These are phyloP conservation scores for Manihot esculenta DNA, from an alignment of 441 rosid genomes.

Conservation along the genomic window DNA sequence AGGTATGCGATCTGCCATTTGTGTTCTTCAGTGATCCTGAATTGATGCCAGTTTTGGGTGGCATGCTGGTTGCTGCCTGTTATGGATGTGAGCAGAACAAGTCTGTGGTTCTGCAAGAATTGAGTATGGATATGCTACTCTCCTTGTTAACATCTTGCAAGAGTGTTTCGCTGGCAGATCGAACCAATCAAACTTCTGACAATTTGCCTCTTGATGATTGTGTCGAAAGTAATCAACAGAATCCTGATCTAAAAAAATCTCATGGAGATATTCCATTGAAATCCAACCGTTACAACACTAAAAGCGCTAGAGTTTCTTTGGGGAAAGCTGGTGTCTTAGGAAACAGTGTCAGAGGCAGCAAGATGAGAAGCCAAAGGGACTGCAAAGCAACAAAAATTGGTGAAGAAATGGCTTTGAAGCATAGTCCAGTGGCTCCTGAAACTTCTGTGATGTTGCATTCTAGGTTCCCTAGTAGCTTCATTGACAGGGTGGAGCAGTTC, in stretches of 20 bases:
- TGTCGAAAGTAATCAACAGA: slow-evolving; percentile 43
- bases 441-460: slow-evolving; percentile 47
- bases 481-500: slow-evolving; percentile 63
- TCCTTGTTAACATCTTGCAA: slow-evolving; percentile 67
- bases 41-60: slow-evolving; percentile 68
- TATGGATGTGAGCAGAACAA: slow-evolving; percentile 73
- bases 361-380: slow-evolving; percentile 56
- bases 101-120: slow-evolving; percentile 68
- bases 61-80: slow-evolving; percentile 66
- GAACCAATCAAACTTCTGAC: slow-evolving; percentile 30
- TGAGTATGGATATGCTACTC: slow-evolving; percentile 70
- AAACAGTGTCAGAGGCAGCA: slow-evolving; percentile 41
- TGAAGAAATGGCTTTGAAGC: slow-evolving; percentile 46
- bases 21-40: slow-evolving; percentile 74
- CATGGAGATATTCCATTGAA: slow-evolving; percentile 41
- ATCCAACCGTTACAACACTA: slow-evolving; percentile 41
- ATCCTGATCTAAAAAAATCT: slow-evolving; percentile 42
- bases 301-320: slow-evolving; percentile 30
- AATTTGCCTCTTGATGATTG: slow-evolving; percentile 37
- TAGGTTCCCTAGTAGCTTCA: slow-evolving; percentile 59
- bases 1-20: slow-evolving; percentile 85
- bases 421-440: slow-evolving; percentile 34
- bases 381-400: slow-evolving; percentile 36
- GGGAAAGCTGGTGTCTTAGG: slow-evolving; percentile 43
- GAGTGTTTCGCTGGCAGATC: slow-evolving; percentile 35